Evolutionary conservation across 164 flowering plant genomes (phyloP).

Genomic region (Aristolochia contorta): DNA sequence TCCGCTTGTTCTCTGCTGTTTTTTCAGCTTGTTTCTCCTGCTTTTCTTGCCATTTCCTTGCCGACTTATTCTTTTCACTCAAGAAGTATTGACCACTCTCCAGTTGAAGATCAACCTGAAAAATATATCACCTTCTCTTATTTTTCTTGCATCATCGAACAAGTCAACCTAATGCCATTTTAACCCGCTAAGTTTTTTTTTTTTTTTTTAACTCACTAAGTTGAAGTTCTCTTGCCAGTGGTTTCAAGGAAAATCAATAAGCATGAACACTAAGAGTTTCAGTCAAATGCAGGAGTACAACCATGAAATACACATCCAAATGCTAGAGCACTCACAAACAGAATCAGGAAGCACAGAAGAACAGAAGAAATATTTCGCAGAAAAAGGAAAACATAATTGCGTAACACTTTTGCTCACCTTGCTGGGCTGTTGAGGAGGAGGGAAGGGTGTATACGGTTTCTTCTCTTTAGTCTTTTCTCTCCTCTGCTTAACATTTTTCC

Average conservation of each 20-base stretch:
- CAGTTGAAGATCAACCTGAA: constrained; percentile 67
- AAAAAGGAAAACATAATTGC: not conserved
- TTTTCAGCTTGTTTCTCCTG: constrained; percentile 85
- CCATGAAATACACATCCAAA: too few relatives aligned
- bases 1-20: constrained; percentile 71
- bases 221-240: too few relatives aligned
- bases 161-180: not conserved
- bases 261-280: too few relatives aligned
- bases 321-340: too few relatives aligned
- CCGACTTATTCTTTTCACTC: constrained; percentile 54
- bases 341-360: too few relatives aligned
- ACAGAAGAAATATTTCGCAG: too few relatives aligned
- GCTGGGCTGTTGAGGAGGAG: constrained; percentile 91
- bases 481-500: constrained; percentile 88
- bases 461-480: constrained; percentile 73
- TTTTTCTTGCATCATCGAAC: not conserved
- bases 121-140: not conserved
- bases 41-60: constrained; percentile 82
- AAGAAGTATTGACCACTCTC: constrained; percentile 90
- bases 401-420: constrained; percentile 42
- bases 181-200: too few relatives aligned
- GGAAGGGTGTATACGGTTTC: constrained; percentile 93
- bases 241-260: too few relatives aligned
- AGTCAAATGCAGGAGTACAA: too few relatives aligned
- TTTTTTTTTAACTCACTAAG: too few relatives aligned